These are phyloP conservation scores for Kluyveromyces aestuarii DNA, from an alignment of 805 yeast species.

Conservation along the genomic window DNA sequence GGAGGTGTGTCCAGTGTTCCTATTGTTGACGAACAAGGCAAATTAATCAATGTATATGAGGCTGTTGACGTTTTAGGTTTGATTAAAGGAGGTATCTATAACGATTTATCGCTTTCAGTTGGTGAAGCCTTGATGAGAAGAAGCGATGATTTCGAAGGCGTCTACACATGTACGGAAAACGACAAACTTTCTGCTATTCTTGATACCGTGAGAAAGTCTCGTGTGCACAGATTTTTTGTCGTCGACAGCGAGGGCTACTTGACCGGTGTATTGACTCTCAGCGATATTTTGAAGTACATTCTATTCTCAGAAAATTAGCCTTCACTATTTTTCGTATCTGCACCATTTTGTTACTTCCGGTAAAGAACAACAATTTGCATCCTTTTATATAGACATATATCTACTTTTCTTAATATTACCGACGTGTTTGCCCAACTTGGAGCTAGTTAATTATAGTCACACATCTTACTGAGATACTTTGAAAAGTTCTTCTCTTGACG, in stretches of 20 bases:
- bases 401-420: no score
- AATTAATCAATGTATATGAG: conserved; percentile 82
- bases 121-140: conserved; percentile 90
- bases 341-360: not conserved
- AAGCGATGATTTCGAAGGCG: conserved; percentile 96
- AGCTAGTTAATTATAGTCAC: not conserved
- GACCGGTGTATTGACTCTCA: conserved; percentile 77
- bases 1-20: conserved; percentile 90
- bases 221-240: conserved; percentile 85
- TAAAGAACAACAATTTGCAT: not conserved
- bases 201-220: conserved; percentile 85
- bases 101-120: conserved; percentile 80
- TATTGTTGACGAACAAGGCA: conserved; percentile 63
- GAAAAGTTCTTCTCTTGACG: not conserved
- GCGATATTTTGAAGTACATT: conserved; percentile 82
- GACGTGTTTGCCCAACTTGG: not conserved
- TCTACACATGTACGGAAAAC: conserved; percentile 82
- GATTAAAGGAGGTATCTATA: conserved; percentile 89
- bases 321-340: not conserved
- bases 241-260: conserved; percentile 77
- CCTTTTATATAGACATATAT: not conserved
- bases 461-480: not conserved
- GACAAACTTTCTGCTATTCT: conserved; percentile 83
- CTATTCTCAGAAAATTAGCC: conserved; percentile 43
- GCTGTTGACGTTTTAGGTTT: conserved; percentile 90